These are phyloP conservation scores for Mucor mucedo DNA, from an alignment of 371 early-diverging fungal genomes.

Conservation along the genomic window DNA sequence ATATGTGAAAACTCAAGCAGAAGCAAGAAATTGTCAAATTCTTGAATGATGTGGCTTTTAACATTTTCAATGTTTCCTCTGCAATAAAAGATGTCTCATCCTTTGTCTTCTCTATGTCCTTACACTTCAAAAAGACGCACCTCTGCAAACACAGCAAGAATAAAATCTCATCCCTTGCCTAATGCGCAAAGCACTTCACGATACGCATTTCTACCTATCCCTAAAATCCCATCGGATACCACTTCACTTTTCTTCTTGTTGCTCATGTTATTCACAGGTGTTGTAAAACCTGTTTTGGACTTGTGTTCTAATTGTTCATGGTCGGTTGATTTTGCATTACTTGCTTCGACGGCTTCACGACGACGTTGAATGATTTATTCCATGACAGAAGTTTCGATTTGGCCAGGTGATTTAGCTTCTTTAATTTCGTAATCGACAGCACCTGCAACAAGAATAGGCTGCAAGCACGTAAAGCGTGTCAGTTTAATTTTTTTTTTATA, in stretches of 20 bases:
- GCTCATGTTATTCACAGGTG: constrained; percentile 3
- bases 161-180: constrained; percentile 61
- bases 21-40: too few species aligned
- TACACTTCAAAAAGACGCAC: background rate
- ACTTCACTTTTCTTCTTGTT: background rate
- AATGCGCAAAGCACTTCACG: constrained; percentile 64
- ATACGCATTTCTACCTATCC: constrained; percentile 66
- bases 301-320: constrained; percentile 1
- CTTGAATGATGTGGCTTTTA: too few species aligned
- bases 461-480: background rate
- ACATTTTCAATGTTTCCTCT: too few species aligned
- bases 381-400: constrained; percentile 59
- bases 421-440: constrained; percentile 73
- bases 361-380: constrained; percentile 60
- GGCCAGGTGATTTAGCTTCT: constrained; percentile 59
- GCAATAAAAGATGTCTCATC: too few species aligned
- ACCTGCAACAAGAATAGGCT: constrained; percentile 74
- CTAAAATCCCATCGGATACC: constrained; percentile 59
- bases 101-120: too few species aligned
- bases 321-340: background rate
- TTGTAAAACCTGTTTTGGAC: constrained; percentile 11
- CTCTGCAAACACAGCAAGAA: constrained; percentile 29
- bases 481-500: background rate
- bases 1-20: too few species aligned
- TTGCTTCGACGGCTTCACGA: constrained; percentile 33